Evolutionary conservation across 768 basidiomycete species (phyloP), one percentile per base, ranked within the genome.

Genomic region (Crepidotus variabilis): DNA sequence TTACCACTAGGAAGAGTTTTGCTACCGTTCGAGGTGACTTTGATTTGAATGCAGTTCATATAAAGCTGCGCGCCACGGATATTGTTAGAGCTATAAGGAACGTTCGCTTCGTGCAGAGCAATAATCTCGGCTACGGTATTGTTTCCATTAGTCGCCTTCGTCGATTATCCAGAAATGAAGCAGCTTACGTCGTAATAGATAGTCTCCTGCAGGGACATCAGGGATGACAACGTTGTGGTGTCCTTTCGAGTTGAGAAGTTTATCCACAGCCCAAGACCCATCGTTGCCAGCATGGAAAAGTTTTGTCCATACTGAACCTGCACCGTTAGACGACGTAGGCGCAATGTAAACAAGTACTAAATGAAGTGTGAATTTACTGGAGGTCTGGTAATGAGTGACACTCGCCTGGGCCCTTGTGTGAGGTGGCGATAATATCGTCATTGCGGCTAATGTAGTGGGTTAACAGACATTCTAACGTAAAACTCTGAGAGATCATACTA

Each of bases 31-130:
- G 70, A 70, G 18, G 74, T 74, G 35, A 81, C 71, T 51, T 61
- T 69, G 56, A 80, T 66, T 61, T 80, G 79, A 61, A 67, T 75
- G 68, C 80, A 81, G 52, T 72, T 76, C 69, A 77, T 76, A 67
- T 79, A 79, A 58, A 77, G 69, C 67, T 80, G 79, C 13, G 76
- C 77, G 20, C 78, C 79, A 24, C 78, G 73, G 22, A 71, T 60
- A n/a, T 64, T 56, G 55, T 71, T 69, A 24, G 61, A 49, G 20
- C 61, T 56, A 52, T 70, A 73, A 10, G 67, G 60, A 8, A 66
- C 62, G 35, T 73, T 63, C 46, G 64, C 69, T 55, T 72, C 72
- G 59, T 72, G 71, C 7, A 71, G 65, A 18, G 70, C 69, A 24
- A 70, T 64, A 36, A 71, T 69, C 24, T 69, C 75, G 34, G 75